Base-by-base conservation (phyloP, 202 grass and related monocot species). In the Zizania palustris region DNA sequence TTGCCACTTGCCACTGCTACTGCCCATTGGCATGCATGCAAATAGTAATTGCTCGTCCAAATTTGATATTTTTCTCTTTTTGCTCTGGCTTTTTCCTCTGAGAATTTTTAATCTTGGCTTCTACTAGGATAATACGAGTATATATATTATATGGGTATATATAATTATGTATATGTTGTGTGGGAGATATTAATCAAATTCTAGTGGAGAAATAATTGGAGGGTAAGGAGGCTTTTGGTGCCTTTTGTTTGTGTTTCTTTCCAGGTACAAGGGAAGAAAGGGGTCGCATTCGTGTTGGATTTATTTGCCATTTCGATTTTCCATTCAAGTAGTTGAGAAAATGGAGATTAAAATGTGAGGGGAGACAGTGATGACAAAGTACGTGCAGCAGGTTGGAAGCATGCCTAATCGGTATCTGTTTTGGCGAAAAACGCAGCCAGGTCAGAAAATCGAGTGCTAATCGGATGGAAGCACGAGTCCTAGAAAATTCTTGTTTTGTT, bases 291-390 rank as follows among this genome's bases (percentile, higher is more conserved):
- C 65, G 34, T 50, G 65, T 57, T 58, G 35, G 78, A 72, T 86
- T 70, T 41, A 72, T 86, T 70, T 41, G 48, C 18, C 16, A 11
- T 70, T 58, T 63, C 39, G 58, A 7, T 64, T 14, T 55, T 11
- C 10, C 64, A 7, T 51, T 46, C 12, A 61, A 67, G 74, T 74
- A 21, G 85, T 42, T 83, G 80, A 53, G 80, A 83, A 87, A 87
- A 65, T 37, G 55, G 68, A 5, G 63, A 21, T 34, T 69, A 62
- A 73, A 16, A 55, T 19, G 51, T 43, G 72, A 65, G 28, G 28
- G 1, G 28, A 28, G 28, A 28, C 28, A 28, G 28, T 28, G 28
- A 28, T 28, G 28, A 28, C 28, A 28, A 28, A 28, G 28, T 0
- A 63, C 44, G 16, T 41, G 73, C 51, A 87, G 68, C 69, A 79